phyloP scores from a whole-genome alignment of 2,329 filamentous ascomycete species.

The Apiospora phragmitis region DNA sequence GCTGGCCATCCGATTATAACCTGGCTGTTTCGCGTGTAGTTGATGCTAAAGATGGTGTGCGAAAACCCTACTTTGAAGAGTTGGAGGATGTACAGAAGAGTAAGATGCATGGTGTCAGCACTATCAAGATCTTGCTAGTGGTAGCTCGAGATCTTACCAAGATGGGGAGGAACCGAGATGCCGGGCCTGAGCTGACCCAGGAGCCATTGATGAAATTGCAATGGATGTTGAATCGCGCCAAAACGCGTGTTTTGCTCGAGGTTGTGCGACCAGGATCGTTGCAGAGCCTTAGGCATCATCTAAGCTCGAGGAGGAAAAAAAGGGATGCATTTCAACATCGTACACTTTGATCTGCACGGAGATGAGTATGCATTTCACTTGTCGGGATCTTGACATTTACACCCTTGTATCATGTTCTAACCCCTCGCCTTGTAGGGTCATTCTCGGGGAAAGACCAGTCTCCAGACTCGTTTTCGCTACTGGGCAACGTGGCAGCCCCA shows the following conservation, averaged over 20 bases:
- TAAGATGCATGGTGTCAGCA: neutral
- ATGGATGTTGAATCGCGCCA: neutral
- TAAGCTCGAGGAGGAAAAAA: neutral
- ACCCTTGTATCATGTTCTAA: neutral
- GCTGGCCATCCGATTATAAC: neutral
- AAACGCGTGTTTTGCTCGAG: neutral
- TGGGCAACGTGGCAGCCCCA: neutral
- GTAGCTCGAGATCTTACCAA: neutral
- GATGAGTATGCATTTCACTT: neutral
- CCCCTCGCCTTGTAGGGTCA: neutral
- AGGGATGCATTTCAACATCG: neutral
- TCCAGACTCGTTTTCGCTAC: neutral
- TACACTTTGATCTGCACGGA: slow-evolving; percentile 1
- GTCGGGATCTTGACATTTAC: neutral
- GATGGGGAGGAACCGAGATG: neutral
- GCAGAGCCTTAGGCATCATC: neutral
- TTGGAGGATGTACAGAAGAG: neutral
- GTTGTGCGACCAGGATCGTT: neutral
- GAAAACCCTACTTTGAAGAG: neutral
- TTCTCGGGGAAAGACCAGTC: neutral
- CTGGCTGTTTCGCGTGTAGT: neutral
- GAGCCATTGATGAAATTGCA: neutral
- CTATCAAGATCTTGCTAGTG: slow-evolving; percentile 1
- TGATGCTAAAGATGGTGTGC: neutral
- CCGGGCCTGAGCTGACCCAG: neutral